Conservation (phyloP, 805 yeast species). For the Metschnikowia matae region DNA sequence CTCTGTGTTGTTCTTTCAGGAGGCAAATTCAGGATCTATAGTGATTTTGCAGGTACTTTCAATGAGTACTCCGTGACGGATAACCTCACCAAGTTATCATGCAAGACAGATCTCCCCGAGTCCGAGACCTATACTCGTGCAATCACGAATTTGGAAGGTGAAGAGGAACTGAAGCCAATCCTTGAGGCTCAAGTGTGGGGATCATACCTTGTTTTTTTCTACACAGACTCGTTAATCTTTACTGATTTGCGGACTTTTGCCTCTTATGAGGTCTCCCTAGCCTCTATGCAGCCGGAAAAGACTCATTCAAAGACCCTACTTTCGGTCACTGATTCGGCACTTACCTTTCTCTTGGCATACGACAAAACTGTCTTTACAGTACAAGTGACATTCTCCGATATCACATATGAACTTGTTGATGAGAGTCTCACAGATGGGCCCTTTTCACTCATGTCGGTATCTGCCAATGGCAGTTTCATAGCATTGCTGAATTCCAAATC, state of each 20-base stretch:
- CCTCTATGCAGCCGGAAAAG: conserved; percentile 17
- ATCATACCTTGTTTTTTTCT: conserved; percentile 42
- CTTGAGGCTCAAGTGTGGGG: conserved; percentile 30
- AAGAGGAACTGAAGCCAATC: conserved; percentile 28
- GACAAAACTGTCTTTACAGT: conserved; percentile 26
- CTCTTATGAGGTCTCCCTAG: conserved; percentile 35
- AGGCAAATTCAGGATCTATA: conserved; percentile 54
- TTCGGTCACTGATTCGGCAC: conserved; percentile 9
- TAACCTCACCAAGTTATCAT: conserved; percentile 11
- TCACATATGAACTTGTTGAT: conserved; percentile 29
- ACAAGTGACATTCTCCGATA: conserved; percentile 21
- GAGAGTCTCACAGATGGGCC: conserved; percentile 47
- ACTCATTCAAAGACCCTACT: conserved; percentile 22
- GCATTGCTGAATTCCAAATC: conserved; percentile 39
- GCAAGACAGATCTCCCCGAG: background rate
- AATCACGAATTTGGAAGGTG: conserved; percentile 33
- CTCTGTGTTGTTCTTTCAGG: conserved; percentile 51
- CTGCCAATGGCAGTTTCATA: conserved; percentile 56
- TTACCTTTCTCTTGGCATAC: conserved; percentile 25
- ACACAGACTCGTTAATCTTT: conserved; percentile 31
- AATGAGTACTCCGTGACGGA: conserved; percentile 40
- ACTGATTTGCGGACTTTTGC: conserved; percentile 38
- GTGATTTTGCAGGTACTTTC: conserved; percentile 66
- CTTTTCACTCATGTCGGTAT: conserved; percentile 36
- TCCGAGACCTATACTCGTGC: conserved; percentile 4